Evolutionary conservation across 306 rosid species (phyloP).

Genomic region (Pterocarpus santalinus): DNA sequence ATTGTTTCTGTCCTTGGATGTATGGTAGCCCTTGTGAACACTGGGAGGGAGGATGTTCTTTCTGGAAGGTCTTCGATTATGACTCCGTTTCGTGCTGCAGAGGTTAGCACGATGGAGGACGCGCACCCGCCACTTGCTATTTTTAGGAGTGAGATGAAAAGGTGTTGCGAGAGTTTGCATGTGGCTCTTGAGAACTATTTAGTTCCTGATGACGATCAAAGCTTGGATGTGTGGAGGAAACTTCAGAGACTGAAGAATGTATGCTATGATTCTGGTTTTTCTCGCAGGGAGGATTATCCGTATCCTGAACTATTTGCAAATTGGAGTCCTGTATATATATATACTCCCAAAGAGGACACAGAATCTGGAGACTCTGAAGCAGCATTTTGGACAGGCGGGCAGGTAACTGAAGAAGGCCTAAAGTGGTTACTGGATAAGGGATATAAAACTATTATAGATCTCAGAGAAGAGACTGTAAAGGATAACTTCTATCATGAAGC

Average conservation of each 20-base stretch:
- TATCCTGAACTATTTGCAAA: conserved; percentile 79
- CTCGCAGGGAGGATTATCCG: conserved; percentile 75
- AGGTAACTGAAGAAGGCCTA: conserved; percentile 94
- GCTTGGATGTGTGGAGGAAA: conserved; percentile 86
- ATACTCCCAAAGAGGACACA: conserved; percentile 59
- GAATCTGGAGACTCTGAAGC: conserved; percentile 63
- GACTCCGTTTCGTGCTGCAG: conserved; percentile 52
- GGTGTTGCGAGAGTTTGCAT: conserved; percentile 97
- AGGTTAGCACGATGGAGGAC: conserved; percentile 63
- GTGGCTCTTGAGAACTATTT: conserved; percentile 85
- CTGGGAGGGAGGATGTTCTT: conserved; percentile 82
- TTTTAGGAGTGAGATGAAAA: conserved; percentile 90
- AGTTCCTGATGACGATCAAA: conserved; percentile 64
- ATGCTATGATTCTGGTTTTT: conserved; percentile 90
- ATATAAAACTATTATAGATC: conserved; percentile 84
- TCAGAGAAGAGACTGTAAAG: conserved; percentile 77
- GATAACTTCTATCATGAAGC: conserved; percentile 74
- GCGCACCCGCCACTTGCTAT: conserved; percentile 78
- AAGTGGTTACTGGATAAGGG: conserved; percentile 81
- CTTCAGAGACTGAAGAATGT: conserved; percentile 92
- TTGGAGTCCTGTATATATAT: conserved; percentile 75
- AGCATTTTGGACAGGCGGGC: conserved; percentile 96
- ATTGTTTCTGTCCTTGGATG: conserved; percentile 93
- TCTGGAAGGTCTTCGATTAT: conserved; percentile 73
- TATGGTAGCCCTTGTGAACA: conserved; percentile 77